Percentiles rank a stretch among this genome's conserved stretches.
Conservation (phyloP, 176 grass and related monocot species). For the Neostapfia colusana region DNA sequence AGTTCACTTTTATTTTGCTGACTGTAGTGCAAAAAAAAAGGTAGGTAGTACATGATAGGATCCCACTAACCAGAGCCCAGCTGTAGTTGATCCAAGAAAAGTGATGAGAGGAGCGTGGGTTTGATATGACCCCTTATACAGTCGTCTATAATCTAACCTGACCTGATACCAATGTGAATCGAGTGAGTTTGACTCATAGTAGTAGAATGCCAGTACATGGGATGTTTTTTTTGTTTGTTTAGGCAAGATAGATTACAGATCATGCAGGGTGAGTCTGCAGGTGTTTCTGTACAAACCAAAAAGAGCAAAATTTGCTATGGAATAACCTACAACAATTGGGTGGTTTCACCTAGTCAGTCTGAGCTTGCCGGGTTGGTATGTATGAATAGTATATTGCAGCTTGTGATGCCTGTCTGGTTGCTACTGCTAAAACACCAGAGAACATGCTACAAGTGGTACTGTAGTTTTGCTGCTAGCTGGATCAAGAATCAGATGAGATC, state of each 20-base stretch:
- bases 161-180: conserved; percentile 17
- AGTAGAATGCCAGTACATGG: neutral
- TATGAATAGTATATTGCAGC: neutral
- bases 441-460: neutral
- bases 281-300: conserved; percentile 15
- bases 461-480: no score
- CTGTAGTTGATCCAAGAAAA: conserved; percentile 17
- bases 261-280: neutral
- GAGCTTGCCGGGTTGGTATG: neutral
- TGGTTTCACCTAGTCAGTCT: neutral
- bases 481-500: neutral
- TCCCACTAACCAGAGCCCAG: conserved; percentile 40
- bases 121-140: neutral
- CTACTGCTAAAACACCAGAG: neutral
- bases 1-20: neutral
- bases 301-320: neutral
- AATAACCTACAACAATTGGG: no score
- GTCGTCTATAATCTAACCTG: conserved; percentile 15
- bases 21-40: conserved; percentile 20
- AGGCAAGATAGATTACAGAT: neutral
- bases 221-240: neutral
- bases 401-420: neutral
- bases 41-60: conserved; percentile 29
- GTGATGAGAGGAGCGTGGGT: neutral
- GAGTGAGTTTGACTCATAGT: neutral